Evolutionary conservation across 176 grass and related monocot genomes (phyloP).

Genomic region (Aechmea fasciata): DNA sequence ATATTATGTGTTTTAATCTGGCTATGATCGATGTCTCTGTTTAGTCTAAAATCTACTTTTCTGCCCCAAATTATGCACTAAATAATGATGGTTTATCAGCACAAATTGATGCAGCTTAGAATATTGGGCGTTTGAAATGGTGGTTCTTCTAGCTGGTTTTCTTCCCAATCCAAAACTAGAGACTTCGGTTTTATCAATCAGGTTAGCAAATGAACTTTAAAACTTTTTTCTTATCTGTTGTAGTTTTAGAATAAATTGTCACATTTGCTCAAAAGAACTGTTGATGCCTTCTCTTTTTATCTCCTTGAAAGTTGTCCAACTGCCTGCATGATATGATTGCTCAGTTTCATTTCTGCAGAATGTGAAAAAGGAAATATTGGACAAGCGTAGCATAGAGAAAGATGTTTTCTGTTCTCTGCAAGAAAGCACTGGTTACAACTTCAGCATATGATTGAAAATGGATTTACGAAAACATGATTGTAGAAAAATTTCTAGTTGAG

Average conservation of each 20-base stretch:
- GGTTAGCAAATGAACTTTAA: conserved; percentile 30
- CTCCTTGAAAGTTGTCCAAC: too few species aligned
- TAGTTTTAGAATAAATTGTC: background rate
- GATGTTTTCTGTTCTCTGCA: too few species aligned
- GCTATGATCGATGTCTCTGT: too few species aligned
- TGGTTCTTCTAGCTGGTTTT: conserved; percentile 84
- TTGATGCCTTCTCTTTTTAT: too few species aligned
- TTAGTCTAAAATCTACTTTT: background rate
- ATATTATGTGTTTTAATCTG: too few species aligned
- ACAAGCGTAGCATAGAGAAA: background rate
- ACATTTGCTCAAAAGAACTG: conserved; percentile 1
- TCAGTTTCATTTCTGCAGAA: too few species aligned
- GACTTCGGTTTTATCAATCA: conserved; percentile 88
- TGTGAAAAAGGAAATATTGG: too few species aligned
- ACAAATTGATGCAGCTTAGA: conserved; percentile 52
- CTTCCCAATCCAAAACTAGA: conserved; percentile 85
- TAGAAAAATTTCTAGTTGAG: too few species aligned
- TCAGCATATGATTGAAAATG: too few species aligned
- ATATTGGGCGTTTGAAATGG: conserved; percentile 98
- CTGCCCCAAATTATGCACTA: background rate
- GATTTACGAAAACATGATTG: too few species aligned
- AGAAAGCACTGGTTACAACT: too few species aligned
- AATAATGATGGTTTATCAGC: conserved; percentile 1
- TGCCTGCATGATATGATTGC: too few species aligned
- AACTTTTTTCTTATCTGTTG: background rate